phyloP scores from a whole-genome alignment of 2,329 filamentous ascomycete genomes.

The Emergomyces pasteurianus region DNA sequence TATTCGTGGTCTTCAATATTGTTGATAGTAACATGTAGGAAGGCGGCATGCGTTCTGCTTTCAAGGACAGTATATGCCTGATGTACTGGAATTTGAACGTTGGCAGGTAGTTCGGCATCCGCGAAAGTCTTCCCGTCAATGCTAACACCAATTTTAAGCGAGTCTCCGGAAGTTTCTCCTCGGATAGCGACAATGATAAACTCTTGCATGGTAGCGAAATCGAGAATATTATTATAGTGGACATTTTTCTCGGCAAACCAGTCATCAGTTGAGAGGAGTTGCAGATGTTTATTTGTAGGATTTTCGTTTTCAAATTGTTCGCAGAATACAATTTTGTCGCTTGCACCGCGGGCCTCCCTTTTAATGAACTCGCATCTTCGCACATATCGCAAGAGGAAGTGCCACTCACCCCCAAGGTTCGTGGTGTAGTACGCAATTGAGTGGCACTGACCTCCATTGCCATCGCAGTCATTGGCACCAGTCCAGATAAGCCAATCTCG shows the following conservation, averaged over 20 bases:
- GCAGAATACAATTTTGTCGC: conserved; percentile 52
- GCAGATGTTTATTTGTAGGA: conserved; percentile 48
- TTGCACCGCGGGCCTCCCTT: conserved; percentile 42
- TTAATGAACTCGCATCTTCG: conserved; percentile 80
- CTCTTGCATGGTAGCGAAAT: conserved; percentile 90
- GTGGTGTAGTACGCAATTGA: conserved; percentile 62
- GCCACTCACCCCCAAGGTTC: conserved; percentile 71
- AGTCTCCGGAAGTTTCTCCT: conserved; percentile 46
- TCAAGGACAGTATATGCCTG: conserved; percentile 86
- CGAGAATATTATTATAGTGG: conserved; percentile 59
- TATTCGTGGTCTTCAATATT: conserved; percentile 53
- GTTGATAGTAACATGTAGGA: conserved; percentile 80
- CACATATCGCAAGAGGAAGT: conserved; percentile 60
- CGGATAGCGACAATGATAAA: conserved; percentile 81
- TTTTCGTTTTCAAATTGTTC: conserved; percentile 53
- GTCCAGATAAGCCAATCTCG: conserved; percentile 91
- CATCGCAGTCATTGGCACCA: conserved; percentile 54
- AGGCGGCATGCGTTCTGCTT: conserved; percentile 87
- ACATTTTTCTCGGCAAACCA: conserved; percentile 56
- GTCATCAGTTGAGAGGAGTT: conserved; percentile 66
- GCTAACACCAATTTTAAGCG: conserved; percentile 67
- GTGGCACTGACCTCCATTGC: conserved; percentile 48
- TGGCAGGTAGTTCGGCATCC: conserved; percentile 70
- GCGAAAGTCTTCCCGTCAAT: conserved; percentile 77
- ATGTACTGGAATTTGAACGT: conserved; percentile 67